These are phyloP conservation scores for Teunomyces gatunensis DNA, from an alignment of 805 yeast species.

Conservation along the genomic window DNA sequence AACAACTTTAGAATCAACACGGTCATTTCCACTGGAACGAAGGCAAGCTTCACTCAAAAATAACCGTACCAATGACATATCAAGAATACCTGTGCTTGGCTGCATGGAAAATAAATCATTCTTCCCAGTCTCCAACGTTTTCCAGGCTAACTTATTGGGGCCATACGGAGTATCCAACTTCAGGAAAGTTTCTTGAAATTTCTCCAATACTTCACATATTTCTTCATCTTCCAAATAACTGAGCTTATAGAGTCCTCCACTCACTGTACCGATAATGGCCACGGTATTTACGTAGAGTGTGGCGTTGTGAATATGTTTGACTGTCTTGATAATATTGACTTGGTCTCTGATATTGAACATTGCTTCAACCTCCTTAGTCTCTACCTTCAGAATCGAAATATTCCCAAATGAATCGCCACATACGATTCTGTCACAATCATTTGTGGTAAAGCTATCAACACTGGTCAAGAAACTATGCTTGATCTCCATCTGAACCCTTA, in stretches of 20 bases:
- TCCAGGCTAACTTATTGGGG: neutral
- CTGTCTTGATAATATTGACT: conserved; percentile 21
- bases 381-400: conserved; percentile 10
- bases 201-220: neutral
- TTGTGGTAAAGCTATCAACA: neutral
- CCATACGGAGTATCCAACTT: neutral
- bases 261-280: conserved; percentile 25
- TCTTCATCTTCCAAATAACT: neutral
- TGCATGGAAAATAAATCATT: neutral
- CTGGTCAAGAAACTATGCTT: conserved; percentile 6
- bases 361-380: conserved; percentile 8
- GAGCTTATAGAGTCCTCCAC: conserved; percentile 25
- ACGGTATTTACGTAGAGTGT: neutral
- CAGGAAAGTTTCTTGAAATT: neutral
- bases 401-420: conserved; percentile 33
- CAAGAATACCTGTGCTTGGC: neutral
- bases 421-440: conserved; percentile 8
- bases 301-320: neutral
- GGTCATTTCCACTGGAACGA: neutral
- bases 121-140: neutral
- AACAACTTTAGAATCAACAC: neutral
- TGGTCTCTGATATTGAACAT: conserved; percentile 28
- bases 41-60: neutral
- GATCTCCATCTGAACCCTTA: neutral
- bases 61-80: neutral